Evolutionary conservation across 2,329 filamentous ascomycete genomes (phyloP), one percentile per base, ranked within the genome.

Genomic region (Ophiostoma novo-ulmi): DNA sequence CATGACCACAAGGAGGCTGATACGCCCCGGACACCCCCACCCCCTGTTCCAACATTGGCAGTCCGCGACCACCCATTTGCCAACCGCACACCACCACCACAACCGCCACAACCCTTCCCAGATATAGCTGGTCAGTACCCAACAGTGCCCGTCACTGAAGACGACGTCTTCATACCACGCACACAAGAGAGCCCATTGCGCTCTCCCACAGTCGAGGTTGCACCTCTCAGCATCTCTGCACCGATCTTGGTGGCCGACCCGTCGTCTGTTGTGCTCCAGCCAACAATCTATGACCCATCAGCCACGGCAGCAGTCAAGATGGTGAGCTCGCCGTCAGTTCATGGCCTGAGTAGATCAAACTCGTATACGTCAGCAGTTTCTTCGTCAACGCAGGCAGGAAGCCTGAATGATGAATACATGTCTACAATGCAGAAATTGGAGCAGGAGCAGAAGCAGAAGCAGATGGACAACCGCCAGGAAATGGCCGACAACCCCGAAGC

Each of bases 341-440:
- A 64, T 0, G 61, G 65, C 5, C n/a, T 70, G 3, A 58, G 55
- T 36, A 10, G 65, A 3, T 67, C 67, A 6, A 52, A 26, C 38
- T 76, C 35, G 20, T 73, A 58, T 22, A 39, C 26, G 65, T 70
- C 52, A 70, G 36, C 64, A 31, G 36, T 69, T 22, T n/a, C 63
- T 5, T 65, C 63, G 17, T 65, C 63, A 36, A 65, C 63, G 10
- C 63, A 65, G 35, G 63, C 10, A 39, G 17, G 10, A 10, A 64
- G 35, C 17, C 5, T n/a, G 17, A 66, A 70, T 17, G 80, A 84
- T 73, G 81, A 81, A 71, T 82, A 83, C 68, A 84, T 89, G 72
- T 84, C 85, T 17, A 81, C 85, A 1, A 84, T 88, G 39, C 87
- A 88, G 77, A 85, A 86, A 73, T 84, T 88, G 38, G 87, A 88